These are phyloP conservation scores for Margaritispora aquatica DNA, from an alignment of 495 filamentous ascomycete genomes.

Conservation along the genomic window DNA sequence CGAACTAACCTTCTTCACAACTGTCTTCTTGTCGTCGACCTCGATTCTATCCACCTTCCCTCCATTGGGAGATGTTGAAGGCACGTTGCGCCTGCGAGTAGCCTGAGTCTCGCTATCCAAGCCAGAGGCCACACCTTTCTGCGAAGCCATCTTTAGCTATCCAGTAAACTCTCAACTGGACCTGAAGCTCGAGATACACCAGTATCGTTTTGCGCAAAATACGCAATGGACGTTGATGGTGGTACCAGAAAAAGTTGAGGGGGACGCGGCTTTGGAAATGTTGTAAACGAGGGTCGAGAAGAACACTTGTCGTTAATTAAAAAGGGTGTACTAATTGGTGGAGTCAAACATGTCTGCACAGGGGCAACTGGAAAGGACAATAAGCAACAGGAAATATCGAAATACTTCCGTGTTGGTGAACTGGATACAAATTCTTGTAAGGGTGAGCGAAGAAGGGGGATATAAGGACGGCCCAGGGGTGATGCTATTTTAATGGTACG, in stretches of 20 bases:
- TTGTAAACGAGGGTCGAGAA: constrained; percentile 19
- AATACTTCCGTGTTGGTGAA: constrained; percentile 49
- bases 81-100: constrained; percentile 68
- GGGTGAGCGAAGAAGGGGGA: constrained; percentile 50
- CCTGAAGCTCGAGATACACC: background rate
- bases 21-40: constrained; percentile 60
- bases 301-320: constrained; percentile 17
- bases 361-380: constrained; percentile 7
- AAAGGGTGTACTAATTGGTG: constrained; percentile 22
- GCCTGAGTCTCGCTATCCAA: constrained; percentile 56
- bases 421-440: constrained; percentile 76
- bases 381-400: constrained; percentile 3
- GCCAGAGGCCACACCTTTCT: constrained; percentile 57
- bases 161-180: background rate
- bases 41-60: constrained; percentile 24
- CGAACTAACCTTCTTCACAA: constrained; percentile 47
- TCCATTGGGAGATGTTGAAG: constrained; percentile 29
- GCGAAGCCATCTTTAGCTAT: constrained; percentile 36
- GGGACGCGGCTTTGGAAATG: constrained; percentile 3
- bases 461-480: background rate
- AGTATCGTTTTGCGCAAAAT: background rate
- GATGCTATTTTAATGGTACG: background rate
- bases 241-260: background rate
- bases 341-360: constrained; percentile 22
- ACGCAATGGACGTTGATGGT: background rate